Conservation (phyloP, 345 rosid species). For the Hirschfeldia incana region DNA sequence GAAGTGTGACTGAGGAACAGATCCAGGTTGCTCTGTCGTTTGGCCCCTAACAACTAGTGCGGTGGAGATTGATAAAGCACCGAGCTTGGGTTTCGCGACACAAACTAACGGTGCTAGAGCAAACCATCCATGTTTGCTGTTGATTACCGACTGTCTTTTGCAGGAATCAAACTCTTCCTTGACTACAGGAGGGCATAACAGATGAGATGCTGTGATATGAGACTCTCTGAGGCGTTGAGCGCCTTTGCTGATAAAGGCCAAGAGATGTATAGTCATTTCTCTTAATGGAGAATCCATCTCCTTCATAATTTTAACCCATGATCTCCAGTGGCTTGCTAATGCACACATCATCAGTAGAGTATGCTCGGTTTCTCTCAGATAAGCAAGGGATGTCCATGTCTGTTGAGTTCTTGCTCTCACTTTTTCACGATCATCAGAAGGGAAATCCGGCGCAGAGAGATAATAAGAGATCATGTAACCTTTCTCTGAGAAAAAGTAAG, state of each 20-base stretch:
- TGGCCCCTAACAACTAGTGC: slow-evolving; percentile 58
- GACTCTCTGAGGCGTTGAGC: slow-evolving; percentile 62
- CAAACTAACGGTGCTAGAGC: slow-evolving; percentile 69
- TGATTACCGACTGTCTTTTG: slow-evolving; percentile 59
- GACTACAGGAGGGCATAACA: slow-evolving; percentile 59
- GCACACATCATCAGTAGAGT: slow-evolving; percentile 78
- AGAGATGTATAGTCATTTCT: slow-evolving; percentile 78
- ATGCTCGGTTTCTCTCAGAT: slow-evolving; percentile 82
- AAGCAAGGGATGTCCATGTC: slow-evolving; percentile 61
- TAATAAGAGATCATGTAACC: slow-evolving; percentile 63
- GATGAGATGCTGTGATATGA: slow-evolving; percentile 46
- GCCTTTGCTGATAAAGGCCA: slow-evolving; percentile 86
- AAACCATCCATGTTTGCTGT: slow-evolving; percentile 85
- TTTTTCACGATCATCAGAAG: slow-evolving; percentile 65
- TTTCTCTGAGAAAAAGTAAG: slow-evolving; percentile 72
- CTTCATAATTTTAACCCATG: slow-evolving; percentile 74
- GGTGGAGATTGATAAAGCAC: slow-evolving; percentile 45
- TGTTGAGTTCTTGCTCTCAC: slow-evolving; percentile 63
- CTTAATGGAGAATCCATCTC: slow-evolving; percentile 73
- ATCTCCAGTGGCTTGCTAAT: slow-evolving; percentile 64
- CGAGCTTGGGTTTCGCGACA: slow-evolving; percentile 43
- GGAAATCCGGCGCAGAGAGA: slow-evolving; percentile 69
- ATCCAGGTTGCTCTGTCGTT: slow-evolving; percentile 39
- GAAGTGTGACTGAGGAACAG: slow-evolving; percentile 58
- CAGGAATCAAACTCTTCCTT: slow-evolving; percentile 69